Evolutionary conservation across 83 land plant genomes (phyloP), one percentile per base, ranked within the genome.

Genomic region (Diphasiastrum complanatum): DNA sequence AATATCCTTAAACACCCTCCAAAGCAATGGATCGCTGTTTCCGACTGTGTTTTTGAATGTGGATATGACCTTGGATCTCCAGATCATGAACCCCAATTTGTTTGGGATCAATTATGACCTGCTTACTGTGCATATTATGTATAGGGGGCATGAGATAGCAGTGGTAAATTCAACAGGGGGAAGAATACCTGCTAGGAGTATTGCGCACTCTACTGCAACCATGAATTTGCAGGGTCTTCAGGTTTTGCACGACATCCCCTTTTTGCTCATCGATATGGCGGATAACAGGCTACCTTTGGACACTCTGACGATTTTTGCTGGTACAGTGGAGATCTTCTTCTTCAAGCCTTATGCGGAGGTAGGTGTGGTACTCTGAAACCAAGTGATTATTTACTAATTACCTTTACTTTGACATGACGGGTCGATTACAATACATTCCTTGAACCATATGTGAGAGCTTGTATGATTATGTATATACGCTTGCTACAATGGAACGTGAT

Each of bases 271-370:
- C 8, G 70, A 67, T 47, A 1, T 46, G n/a, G 35, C 52, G n/a
- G 28, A 19, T 30, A 22, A 45, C n/a, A 45, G 38, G 40, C 43
- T 67, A 31, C 64, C 70, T 8, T 56, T 67, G 37, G 51, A 53
- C 1, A 65, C 68, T 16, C 19, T 36, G 25, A 41, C 38, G 0
- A 37, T 22, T 26, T 23, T 65, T 40, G 29, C 35, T 29, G 68
- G 68, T 1, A 59, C 45, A 20, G 62, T 65, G 14, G 58, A 65
- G 12, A 27, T 53, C 31, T 23, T 16, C 23, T 12, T 23, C 45
- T 2, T 65, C 68, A 24, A 40, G 47, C 68, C 68, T 12, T 59
- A 65, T 47, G 22, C 52, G 6, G 35, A 53, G 41, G 68, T 65
- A 54, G n/a, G 45, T 45, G n/a, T n/a, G n/a, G n/a, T n/a, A n/a